Conservation (phyloP, 257 asterid genomes). For the Apocynum venetum region DNA sequence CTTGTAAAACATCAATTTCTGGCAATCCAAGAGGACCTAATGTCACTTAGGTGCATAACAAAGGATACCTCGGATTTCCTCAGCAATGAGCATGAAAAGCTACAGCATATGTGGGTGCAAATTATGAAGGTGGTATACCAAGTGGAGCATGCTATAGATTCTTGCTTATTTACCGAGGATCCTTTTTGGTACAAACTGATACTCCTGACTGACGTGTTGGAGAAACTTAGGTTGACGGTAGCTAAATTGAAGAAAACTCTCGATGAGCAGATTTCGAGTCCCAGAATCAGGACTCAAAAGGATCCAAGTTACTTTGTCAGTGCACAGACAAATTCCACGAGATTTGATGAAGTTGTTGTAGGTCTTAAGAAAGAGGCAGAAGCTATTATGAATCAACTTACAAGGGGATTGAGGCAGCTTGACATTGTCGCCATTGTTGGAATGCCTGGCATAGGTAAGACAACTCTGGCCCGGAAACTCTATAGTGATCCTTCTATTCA, state of each 20-base stretch:
- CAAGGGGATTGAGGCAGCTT: neutral
- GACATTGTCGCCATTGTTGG: slow-evolving; percentile 9
- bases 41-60: neutral
- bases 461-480: slow-evolving; percentile 7
- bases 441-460: slow-evolving; percentile 20
- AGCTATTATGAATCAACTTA: neutral
- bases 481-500: neutral
- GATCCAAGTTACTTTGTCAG: too few relatives aligned
- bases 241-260: too few relatives aligned
- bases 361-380: neutral
- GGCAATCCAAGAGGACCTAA: neutral
- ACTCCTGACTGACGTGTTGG: neutral
- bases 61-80: neutral
- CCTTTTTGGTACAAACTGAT: neutral
- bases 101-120: slow-evolving; percentile 1
- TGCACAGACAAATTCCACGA: too few relatives aligned
- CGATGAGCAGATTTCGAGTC: too few relatives aligned
- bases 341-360: neutral
- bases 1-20: neutral
- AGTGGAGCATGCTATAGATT: slow-evolving; percentile 3
- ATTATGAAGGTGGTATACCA: slow-evolving; percentile 1
- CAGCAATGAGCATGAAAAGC: neutral
- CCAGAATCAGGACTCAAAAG: too few relatives aligned
- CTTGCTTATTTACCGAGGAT: neutral
- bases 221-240: too few relatives aligned